These are phyloP conservation scores for Trichocomaceae sp. DNA, from an alignment of 2,329 filamentous ascomycete genomes.

Conservation along the genomic window DNA sequence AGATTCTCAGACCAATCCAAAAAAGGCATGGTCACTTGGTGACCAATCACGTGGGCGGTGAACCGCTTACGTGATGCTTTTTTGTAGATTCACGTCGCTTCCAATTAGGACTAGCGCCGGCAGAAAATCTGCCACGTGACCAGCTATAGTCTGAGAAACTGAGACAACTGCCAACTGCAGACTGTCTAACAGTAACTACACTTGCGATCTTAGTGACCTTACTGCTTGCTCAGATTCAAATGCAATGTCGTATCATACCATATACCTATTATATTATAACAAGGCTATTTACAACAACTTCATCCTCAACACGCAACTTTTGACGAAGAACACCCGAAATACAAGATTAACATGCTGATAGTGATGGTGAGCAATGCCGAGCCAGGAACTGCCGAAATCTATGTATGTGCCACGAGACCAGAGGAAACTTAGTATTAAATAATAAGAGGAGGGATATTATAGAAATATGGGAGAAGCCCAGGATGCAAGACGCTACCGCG, in stretches of 20 bases:
- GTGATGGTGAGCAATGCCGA: neutral
- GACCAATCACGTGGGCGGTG: too few relatives aligned
- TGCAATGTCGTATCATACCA: neutral
- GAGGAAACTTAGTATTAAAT: neutral
- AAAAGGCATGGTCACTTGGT: too few relatives aligned
- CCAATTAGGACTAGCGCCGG: too few relatives aligned
- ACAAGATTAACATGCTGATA: neutral
- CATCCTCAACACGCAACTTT: neutral
- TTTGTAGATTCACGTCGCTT: too few relatives aligned
- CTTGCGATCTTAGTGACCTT: too few relatives aligned
- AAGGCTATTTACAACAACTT: neutral
- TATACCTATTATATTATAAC: neutral
- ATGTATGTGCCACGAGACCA: neutral
- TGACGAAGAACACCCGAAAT: neutral
- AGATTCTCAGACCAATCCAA: too few relatives aligned
- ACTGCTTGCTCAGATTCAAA: neutral
- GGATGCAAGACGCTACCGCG: neutral
- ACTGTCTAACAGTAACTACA: too few relatives aligned
- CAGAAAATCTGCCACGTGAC: too few relatives aligned
- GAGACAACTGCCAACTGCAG: too few relatives aligned
- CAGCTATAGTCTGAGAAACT: too few relatives aligned
- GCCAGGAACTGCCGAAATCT: neutral
- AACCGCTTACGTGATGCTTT: too few relatives aligned
- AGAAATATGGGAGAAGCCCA: too few relatives aligned
- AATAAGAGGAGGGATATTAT: neutral